phyloP scores from a whole-genome alignment of 257 asterid genomes.

The Linderniella brevidens region DNA sequence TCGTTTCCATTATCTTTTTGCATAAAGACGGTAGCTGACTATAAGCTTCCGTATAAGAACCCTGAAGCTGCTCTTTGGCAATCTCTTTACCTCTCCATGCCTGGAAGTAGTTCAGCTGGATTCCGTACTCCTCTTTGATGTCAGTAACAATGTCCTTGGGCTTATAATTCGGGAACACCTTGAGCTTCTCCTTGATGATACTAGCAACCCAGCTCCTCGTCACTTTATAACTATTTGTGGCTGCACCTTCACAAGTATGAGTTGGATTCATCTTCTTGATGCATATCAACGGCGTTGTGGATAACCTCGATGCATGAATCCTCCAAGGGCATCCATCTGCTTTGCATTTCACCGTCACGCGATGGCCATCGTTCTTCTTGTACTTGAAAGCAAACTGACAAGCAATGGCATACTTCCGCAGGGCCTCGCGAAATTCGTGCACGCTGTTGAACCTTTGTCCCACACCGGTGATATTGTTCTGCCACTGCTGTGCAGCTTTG shows the following conservation, averaged over 20 bases:
- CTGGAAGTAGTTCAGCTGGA: conserved; percentile 86
- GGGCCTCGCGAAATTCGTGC: conserved; percentile 88
- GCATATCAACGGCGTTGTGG: conserved; percentile 91
- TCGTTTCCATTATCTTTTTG: conserved; percentile 81
- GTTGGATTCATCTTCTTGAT: conserved; percentile 84
- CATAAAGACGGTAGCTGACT: conserved; percentile 75
- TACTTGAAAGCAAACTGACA: conserved; percentile 85
- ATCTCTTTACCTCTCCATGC: conserved; percentile 99
- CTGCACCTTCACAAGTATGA: conserved; percentile 82
- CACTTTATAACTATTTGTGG: conserved; percentile 65
- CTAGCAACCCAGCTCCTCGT: conserved; percentile 99
- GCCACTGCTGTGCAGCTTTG: conserved; percentile 85
- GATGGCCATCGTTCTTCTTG: conserved; percentile 96
- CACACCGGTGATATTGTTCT: conserved; percentile 78
- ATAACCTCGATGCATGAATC: conserved; percentile 87
- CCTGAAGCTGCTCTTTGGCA: conserved; percentile 99
- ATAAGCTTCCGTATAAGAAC: conserved; percentile 91
- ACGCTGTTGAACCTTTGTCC: conserved; percentile 96
- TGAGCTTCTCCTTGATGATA: conserved; percentile 82
- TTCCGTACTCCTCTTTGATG: conserved; percentile 87
- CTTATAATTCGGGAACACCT: conserved; percentile 71
- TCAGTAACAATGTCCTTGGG: conserved; percentile 92
- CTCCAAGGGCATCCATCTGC: conserved; percentile 97
- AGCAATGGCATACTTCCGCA: conserved; percentile 84
- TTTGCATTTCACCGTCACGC: conserved; percentile 96